Evolutionary conservation across 148 eudicot species (phyloP).

Genomic region (Silene uniflora): DNA sequence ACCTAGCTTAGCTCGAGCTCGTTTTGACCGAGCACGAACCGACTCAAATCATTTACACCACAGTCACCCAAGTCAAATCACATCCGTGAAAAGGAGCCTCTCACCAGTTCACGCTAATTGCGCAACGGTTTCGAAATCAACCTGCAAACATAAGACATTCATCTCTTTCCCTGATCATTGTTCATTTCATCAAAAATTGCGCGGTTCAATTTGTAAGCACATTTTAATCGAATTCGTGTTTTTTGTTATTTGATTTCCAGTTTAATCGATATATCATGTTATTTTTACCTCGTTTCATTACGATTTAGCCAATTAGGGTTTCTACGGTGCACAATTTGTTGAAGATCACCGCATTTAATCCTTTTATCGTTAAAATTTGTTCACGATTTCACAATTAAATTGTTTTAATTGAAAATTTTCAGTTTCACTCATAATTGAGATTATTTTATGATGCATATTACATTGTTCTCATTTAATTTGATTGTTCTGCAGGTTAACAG

Average conservation of each 20-base stretch:
- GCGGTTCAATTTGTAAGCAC: not conserved
- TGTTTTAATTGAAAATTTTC: not conserved
- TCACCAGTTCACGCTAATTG: too few species aligned
- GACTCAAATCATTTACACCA: too few species aligned
- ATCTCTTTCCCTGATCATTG: not conserved
- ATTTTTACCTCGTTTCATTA: too few species aligned
- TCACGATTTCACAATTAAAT: not conserved
- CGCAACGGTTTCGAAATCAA: not conserved
- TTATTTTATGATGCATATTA: not conserved
- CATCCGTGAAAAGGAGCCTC: too few species aligned
- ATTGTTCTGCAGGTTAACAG: not conserved
- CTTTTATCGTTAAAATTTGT: not conserved
- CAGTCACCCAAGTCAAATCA: too few species aligned
- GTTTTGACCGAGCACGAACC: too few species aligned
- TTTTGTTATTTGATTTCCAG: not conserved
- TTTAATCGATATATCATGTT: not conserved
- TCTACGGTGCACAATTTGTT: not conserved
- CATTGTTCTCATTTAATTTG: not conserved
- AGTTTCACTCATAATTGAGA: not conserved
- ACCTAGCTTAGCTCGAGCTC: too few species aligned
- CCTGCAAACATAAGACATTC: not conserved
- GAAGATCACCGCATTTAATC: not conserved
- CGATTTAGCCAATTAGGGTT: constrained; percentile 5
- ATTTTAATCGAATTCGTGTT: not conserved
- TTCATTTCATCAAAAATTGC: not conserved